Evolutionary conservation across 495 filamentous ascomycete genomes (phyloP), one percentile per base, ranked within the genome.

Genomic region (Acidomyces sp.): DNA sequence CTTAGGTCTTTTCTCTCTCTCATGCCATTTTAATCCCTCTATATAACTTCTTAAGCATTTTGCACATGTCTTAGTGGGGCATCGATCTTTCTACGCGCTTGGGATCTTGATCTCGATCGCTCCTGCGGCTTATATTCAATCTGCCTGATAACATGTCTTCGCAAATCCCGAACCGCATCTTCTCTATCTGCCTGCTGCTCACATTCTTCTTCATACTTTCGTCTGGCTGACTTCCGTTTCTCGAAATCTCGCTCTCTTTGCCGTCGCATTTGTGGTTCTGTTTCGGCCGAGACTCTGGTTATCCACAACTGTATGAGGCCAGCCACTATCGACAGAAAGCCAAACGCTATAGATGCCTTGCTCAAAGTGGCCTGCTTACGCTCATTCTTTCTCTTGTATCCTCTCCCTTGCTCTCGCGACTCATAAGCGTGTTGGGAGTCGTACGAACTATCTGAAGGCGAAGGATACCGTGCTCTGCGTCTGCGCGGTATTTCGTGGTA

Each of bases 231-330:
- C 28, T 42, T 42, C 2, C 28, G 17, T 22, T 15, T 9, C 7
- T 6, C 39, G 18, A 42, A 42, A 27, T 23, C 13, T 18, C 27
- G 13, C 18, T 30, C 17, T 12, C 29, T 2, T 25, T 22, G 31
- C 13, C 18, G 29, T 22, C 20, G 15, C 10, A 22, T 22, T 16
- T 42, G 10, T 9, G 28, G 27, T 15, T 42, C 39, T 24, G 17
- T 19, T 9, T 42, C 39, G 12, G 31, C 39, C 4, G 12, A 17
- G 15, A 19, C 24, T 18, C 21, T 33, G 7, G n/a, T 19, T 9
- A 9, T 42, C 39, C 39, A 42, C 7, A 42, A 2, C 13, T 32
- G 29, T 4, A 42, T 16, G 4, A 42, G n/a, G 9, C 39, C 39
- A 15, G 39, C 27, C 9, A 42, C 12, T 2, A 31, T 24, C 6